Evolutionary conservation across 495 filamentous ascomycete species (phyloP), one percentile per base, ranked within the genome.

Genomic region (Saxophila tyrrhenica): DNA sequence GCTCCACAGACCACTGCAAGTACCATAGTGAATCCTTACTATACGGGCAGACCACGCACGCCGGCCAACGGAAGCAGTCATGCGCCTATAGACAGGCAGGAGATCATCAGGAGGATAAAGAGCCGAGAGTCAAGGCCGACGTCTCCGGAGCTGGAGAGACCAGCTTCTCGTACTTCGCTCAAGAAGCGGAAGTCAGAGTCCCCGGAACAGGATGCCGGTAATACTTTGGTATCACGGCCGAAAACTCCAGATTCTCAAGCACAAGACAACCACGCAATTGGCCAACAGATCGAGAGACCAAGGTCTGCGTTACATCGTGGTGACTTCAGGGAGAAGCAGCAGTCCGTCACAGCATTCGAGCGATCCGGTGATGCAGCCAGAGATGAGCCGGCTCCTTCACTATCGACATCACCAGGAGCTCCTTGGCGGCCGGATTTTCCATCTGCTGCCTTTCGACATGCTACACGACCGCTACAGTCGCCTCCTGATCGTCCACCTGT

Each of bases 291-390:
- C 55, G 83, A 91, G 64, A 76, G 89, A 50, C 90, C 90, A 46
- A 73, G 83, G 46, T 96, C 90, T 11, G 89, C 90, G 39, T 73
- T 96, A 44, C 90, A 96, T 64, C 84, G 84, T 38, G 90, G 90
- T 22, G 85, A 96, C 65, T 96, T 96, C 61, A 84, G 83, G 17
- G 58, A 67, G 39, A 60, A 65, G 51, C 54, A 60, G 22, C 55
- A 64, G 11, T 29, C 52, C 17, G 24, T 8, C 10, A 17, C 39
- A 2, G 43, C 32, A 15, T 57, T 57, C 32, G 35, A 46, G 16
- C 29, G 55, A 24, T 57, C 57, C 23, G 50, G 50, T 13, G 38
- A 54, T 46, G 2, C 21, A 3, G 16, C 15, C 20, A 19, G 24
- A 21, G 35, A 46, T 21, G 49, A 54, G n/a, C n/a, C 44, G 5